A percentile compares a stretch with the other conserved stretches of the same genome.
Evolutionary conservation across 176 grass and related monocot species (phyloP).

Genomic region (Miscanthus lutarioriparius): DNA sequence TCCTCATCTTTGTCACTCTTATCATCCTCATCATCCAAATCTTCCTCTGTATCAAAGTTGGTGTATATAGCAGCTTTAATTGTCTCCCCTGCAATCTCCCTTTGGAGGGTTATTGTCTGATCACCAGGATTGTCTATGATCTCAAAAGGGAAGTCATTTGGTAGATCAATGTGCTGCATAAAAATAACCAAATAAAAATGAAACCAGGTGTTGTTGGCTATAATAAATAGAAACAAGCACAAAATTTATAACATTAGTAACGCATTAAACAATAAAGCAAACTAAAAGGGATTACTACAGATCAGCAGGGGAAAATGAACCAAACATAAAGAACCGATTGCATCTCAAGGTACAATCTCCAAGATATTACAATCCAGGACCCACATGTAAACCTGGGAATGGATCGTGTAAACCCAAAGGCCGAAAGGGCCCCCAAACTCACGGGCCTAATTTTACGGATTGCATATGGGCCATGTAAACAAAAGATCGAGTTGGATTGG

Average conservation of each 20-base stretch:
- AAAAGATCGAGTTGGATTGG: too few relatives aligned
- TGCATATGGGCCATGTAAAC: too few relatives aligned
- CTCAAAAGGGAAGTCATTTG: slow-evolving; percentile 79
- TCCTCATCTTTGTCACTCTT: slow-evolving; percentile 33
- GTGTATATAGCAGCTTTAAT: slow-evolving; percentile 74
- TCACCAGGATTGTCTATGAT: slow-evolving; percentile 82
- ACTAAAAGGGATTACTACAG: not conserved
- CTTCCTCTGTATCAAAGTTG: slow-evolving; percentile 57
- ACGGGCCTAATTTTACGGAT: too few relatives aligned
- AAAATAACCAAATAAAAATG: not conserved
- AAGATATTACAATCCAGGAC: not conserved
- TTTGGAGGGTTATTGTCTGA: slow-evolving; percentile 71
- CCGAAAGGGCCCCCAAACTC: too few relatives aligned
- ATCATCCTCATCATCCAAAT: slow-evolving; percentile 57
- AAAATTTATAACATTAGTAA: not conserved
- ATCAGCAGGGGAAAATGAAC: not conserved
- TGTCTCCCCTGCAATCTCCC: slow-evolving; percentile 60
- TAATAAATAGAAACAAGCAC: not conserved
- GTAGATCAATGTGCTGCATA: slow-evolving; percentile 69
- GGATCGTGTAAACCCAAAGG: too few relatives aligned
- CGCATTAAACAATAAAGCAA: not conserved
- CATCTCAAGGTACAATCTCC: not conserved
- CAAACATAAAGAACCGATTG: not conserved
- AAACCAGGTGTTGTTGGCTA: not conserved
- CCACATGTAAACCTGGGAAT: too few relatives aligned